Percentiles rank a stretch among this genome's conserved stretches.
Conservation (phyloP, 768 basidiomycete genomes). For the Mycena galericulata region DNA sequence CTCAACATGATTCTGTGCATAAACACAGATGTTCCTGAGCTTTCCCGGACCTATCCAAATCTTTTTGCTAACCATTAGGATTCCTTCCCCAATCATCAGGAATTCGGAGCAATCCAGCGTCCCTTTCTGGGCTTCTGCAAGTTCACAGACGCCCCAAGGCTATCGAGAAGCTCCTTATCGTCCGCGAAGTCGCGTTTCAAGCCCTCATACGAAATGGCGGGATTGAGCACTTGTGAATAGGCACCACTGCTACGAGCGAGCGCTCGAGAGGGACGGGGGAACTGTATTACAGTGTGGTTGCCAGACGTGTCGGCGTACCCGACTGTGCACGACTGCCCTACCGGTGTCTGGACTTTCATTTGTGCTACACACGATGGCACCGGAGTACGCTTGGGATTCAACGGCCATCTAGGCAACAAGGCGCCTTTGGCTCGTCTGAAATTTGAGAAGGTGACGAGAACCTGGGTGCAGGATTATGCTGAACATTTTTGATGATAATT, state of each 20-base stretch:
- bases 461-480: neutral
- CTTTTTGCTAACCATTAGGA: too few relatives aligned
- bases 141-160: too few relatives aligned
- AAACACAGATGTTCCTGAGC: too few relatives aligned
- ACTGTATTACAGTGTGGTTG: neutral
- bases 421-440: neutral
- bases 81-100: too few relatives aligned
- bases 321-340: conserved; percentile 2
- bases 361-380: conserved; percentile 6
- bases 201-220: too few relatives aligned
- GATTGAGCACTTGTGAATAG: too few relatives aligned
- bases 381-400: conserved; percentile 14
- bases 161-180: too few relatives aligned
- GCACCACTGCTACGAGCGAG: neutral
- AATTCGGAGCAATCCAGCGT: too few relatives aligned
- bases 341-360: conserved; percentile 8
- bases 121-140: too few relatives aligned
- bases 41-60: too few relatives aligned
- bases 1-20: too few relatives aligned
- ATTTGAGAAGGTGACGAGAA: neutral
- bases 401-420: conserved; percentile 12
- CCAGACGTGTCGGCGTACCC: neutral
- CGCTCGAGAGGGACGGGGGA: neutral
- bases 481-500: neutral
- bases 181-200: too few relatives aligned